Evolutionary conservation across 176 grass and related monocot species (phyloP), one percentile per base, ranked within the genome.

Genomic region (Tillandsia fasciculata): DNA sequence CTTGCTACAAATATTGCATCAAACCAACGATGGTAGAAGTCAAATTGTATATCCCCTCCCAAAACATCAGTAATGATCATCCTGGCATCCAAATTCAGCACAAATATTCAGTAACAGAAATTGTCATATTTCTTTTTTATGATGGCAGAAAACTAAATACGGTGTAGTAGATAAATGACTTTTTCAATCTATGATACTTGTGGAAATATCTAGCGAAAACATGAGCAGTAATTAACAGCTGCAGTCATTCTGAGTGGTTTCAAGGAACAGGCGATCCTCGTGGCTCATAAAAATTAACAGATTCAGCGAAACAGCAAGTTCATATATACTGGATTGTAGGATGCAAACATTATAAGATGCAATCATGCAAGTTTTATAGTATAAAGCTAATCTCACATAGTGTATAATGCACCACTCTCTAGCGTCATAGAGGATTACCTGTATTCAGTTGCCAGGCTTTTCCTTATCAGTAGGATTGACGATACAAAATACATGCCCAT

Each of bases 401-500:
- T 42, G 33, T 42, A 42, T 42, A 42, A 42, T 42, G 33, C 33
- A 42, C 33, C 33, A 42, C 33, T 42, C 33, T 42, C 33, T 14
- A 18, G 15, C 15, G 20, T 8, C 54, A 64, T 28, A 77, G 42
- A 58, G 15, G 61, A 63, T 58, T 83, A 99, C 94, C 90, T 93
- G 70, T 99, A 99, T 73, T 99, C 94, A 69, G 83, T 90, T 69
- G 94, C 94, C 71, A 99, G 67, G 52, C 87, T 93, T 93, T 99
- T 93, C 51, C 90, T 89, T 79, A 99, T 99, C 12, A 99, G 94
- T 78, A 99, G 90, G 76, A 99, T 93, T 50, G 90, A 99, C 29
- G 94, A 93, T 81, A 93, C 86, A 70, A 99, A 99, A 72, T 99
- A 90, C 94, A 99, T 93, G 79, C 94, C 94, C 90, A 93, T 93